These are phyloP conservation scores for Fusarium globosum DNA, from an alignment of 2,329 filamentous ascomycete species.

Conservation along the genomic window DNA sequence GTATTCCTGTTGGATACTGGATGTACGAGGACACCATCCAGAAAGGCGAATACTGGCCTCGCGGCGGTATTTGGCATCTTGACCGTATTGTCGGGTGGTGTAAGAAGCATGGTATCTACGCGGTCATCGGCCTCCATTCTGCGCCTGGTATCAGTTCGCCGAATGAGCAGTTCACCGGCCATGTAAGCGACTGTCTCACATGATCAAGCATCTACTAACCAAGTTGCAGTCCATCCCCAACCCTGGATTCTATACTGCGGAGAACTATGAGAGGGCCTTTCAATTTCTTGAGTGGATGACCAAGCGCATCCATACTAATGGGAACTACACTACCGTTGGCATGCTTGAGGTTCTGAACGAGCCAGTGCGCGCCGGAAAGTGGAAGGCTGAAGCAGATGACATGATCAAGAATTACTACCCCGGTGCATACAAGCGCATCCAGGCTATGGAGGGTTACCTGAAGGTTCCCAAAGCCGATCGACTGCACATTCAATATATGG, in stretches of 20 bases:
- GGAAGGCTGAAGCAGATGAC: slow-evolving; percentile 28
- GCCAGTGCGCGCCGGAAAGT: slow-evolving; percentile 51
- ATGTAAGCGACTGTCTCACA: slow-evolving; percentile 19
- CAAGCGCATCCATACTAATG: slow-evolving; percentile 60
- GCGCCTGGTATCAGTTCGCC: slow-evolving; percentile 38
- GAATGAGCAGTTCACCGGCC: slow-evolving; percentile 42
- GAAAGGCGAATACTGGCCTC: slow-evolving; percentile 36
- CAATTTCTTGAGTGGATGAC: slow-evolving; percentile 67
- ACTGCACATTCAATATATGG: slow-evolving; percentile 64
- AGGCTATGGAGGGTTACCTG: slow-evolving; percentile 58
- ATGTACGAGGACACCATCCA: slow-evolving; percentile 41
- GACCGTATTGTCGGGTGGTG: slow-evolving; percentile 44
- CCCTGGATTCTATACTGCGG: slow-evolving; percentile 65
- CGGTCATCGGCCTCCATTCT: slow-evolving; percentile 43
- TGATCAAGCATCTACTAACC: accelerated
- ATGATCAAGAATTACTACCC: slow-evolving; percentile 45
- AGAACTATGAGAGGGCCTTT: slow-evolving; percentile 66
- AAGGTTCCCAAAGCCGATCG: slow-evolving; percentile 55
- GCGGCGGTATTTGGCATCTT: slow-evolving; percentile 42
- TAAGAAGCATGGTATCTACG: slow-evolving; percentile 38
- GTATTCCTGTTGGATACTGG: slow-evolving; percentile 46
- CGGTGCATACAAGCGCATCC: slow-evolving; percentile 53
- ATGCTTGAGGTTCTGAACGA: slow-evolving; percentile 71
- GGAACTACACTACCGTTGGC: slow-evolving; percentile 65
- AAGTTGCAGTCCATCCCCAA: background rate